Base-by-base conservation (phyloP, 495 filamentous ascomycete genomes). In the Aspergillus coremiiformis region DNA sequence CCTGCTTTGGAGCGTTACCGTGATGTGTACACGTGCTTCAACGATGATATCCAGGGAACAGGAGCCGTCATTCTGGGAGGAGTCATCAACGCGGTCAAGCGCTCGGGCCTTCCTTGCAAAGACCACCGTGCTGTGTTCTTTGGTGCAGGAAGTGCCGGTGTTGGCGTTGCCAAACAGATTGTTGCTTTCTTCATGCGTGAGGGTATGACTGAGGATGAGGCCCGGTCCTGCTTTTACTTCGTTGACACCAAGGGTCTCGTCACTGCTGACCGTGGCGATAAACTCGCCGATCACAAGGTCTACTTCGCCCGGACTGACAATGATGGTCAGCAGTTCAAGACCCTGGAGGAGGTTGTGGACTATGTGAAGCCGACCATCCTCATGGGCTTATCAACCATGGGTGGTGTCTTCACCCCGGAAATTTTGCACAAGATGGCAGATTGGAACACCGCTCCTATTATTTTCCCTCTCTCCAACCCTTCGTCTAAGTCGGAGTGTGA, bases 31-130 rank as follows among this genome's bases (percentile, higher is more conserved):
- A 94, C 90, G 65, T 92, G 87, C 75, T 98, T 98, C 81, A 98
- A 98, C 63, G 93, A 98, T 63, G 93, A 98, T 62, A 92, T 98
- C 64, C 93, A 97, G 77, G 93, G 93, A 60, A 98, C 93, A 59
- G 93, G 93, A 54, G 90, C 93, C 55, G 93, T 98, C 56, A 89
- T 97, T 52, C 78, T 97, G 35, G 90, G 81, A 33, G 93, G 93
- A 75, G 88, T 96, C 60, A 95, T 97, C 67, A 92, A 87, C 63
- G 93, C 90, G 37, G 89, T 96, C 41, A 92, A 89, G 69, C 81
- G 84, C n/a, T 88, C 89, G 17, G 85, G 84, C 27, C 78, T 95
- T 32, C 89, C 90, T 30, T 78, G 90, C 56, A 86, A 90, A 69
- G 89, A 95, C 56, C 93, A 98, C 65, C 87, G 84, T 44, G 85